phyloP scores from a whole-genome alignment of 164 flowering plant species.

The Malania oleifera region DNA sequence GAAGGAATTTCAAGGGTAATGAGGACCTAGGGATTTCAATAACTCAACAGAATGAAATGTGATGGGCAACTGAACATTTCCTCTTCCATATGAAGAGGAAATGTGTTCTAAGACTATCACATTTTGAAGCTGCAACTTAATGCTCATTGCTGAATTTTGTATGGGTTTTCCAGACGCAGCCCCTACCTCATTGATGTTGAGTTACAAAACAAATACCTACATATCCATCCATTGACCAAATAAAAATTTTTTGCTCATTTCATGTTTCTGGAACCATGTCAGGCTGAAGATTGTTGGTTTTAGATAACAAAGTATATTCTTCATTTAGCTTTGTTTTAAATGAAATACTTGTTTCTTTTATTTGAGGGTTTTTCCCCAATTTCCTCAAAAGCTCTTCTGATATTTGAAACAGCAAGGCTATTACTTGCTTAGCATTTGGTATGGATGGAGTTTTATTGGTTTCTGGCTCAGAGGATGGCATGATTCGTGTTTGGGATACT shows the following conservation, averaged over 20 bases:
- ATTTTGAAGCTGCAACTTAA: no score
- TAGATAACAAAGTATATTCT: background rate
- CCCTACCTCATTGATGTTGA: no score
- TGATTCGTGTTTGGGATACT: conserved; percentile 69
- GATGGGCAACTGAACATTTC: background rate
- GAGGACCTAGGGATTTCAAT: background rate
- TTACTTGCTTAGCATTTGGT: conserved; percentile 67
- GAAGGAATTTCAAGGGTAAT: background rate
- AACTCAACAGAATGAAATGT: background rate
- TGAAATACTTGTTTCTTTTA: background rate
- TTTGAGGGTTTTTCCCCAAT: background rate
- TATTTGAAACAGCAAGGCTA: conserved; percentile 53
- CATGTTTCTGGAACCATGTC: no score
- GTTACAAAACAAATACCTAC: no score
- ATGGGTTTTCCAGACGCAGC: no score
- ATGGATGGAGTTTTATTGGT: conserved; percentile 47
- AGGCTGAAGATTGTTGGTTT: no score
- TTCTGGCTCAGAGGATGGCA: conserved; percentile 91
- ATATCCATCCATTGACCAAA: no score
- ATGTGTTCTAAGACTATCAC: no score
- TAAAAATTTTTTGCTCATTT: no score
- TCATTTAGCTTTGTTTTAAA: background rate
- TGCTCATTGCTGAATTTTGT: no score
- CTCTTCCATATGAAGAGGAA: no score
- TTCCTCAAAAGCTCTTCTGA: conserved; percentile 2